Conservation (phyloP, 2,329 filamentous ascomycete species). For the Sclerotinia minor region DNA sequence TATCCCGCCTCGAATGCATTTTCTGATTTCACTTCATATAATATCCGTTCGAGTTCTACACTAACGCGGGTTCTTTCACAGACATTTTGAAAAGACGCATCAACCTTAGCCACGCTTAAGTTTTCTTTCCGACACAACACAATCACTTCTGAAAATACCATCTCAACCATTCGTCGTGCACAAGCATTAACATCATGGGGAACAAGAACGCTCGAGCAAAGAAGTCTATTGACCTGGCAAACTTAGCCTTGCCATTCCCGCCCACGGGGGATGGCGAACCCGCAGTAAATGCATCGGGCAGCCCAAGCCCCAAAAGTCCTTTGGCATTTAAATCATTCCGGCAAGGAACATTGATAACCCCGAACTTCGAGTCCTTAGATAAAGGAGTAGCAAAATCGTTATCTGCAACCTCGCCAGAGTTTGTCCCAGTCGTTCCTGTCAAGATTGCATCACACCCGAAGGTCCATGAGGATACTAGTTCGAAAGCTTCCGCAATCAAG, state of each 20-base stretch:
- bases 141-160: background rate
- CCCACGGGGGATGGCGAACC: background rate
- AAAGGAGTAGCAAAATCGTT: constrained; percentile 10
- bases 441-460: background rate
- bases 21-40: background rate
- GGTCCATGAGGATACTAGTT: background rate
- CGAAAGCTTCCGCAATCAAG: background rate
- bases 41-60: background rate
- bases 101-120: background rate
- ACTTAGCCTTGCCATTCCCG: constrained; percentile 1
- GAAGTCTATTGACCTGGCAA: constrained; percentile 4
- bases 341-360: constrained; percentile 19
- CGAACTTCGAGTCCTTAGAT: constrained; percentile 11
- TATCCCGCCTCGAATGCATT: background rate
- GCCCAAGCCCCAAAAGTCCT: background rate
- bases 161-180: background rate
- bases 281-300: background rate
- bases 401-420: constrained; percentile 22
- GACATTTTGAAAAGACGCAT: background rate
- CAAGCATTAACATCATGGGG: constrained; percentile 11
- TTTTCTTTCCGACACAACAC: background rate
- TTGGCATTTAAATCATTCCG: constrained; percentile 23
- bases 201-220: constrained; percentile 23
- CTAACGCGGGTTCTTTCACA: background rate
- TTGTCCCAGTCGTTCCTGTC: constrained; percentile 13